Percentiles rank a stretch among this genome's conserved stretches.
phyloP scores from a whole-genome alignment of 1,139 yeast species.

The Sugiyamaella japonica region DNA sequence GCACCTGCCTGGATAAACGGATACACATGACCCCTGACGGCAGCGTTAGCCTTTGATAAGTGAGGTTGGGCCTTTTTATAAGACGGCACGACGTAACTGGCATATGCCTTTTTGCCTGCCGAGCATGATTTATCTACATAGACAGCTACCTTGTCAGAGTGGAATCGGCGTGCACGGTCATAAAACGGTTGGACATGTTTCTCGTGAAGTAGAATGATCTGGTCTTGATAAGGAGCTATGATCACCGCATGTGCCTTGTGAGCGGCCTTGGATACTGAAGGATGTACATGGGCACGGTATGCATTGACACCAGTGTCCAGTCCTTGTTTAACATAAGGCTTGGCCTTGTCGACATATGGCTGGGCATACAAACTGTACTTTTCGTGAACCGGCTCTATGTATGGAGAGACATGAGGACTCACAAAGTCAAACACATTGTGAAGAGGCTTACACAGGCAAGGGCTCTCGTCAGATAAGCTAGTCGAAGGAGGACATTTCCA shows the following conservation, averaged over 20 bases:
- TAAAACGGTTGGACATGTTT: slow-evolving; percentile 22
- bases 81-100: slow-evolving; percentile 8
- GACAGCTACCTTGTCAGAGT: slow-evolving; percentile 22
- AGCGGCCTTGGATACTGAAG: slow-evolving; percentile 19
- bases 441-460: slow-evolving; percentile 31
- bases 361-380: slow-evolving; percentile 29
- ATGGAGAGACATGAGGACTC: slow-evolving; percentile 27
- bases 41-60: slow-evolving; percentile 13
- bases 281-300: slow-evolving; percentile 27
- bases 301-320: slow-evolving; percentile 17
- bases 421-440: slow-evolving; percentile 23
- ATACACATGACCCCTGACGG: slow-evolving; percentile 18
- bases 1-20: slow-evolving; percentile 20
- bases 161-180: slow-evolving; percentile 14
- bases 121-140: slow-evolving; percentile 2
- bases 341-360: slow-evolving; percentile 27
- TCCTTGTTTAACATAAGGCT: slow-evolving; percentile 25
- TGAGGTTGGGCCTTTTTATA: slow-evolving; percentile 19
- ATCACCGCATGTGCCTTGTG: slow-evolving; percentile 13
- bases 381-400: slow-evolving; percentile 26
- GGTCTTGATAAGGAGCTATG: slow-evolving; percentile 22
- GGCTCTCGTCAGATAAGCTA: slow-evolving; percentile 21
- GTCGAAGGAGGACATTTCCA: slow-evolving; percentile 34
- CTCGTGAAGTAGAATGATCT: slow-evolving; percentile 19
- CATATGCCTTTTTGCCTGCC: slow-evolving; percentile 1